A percentile compares a stretch with the other conserved stretches of the same genome.
Conservation (phyloP, 306 rosid species). For the Vigna reflexopilosa region DNA sequence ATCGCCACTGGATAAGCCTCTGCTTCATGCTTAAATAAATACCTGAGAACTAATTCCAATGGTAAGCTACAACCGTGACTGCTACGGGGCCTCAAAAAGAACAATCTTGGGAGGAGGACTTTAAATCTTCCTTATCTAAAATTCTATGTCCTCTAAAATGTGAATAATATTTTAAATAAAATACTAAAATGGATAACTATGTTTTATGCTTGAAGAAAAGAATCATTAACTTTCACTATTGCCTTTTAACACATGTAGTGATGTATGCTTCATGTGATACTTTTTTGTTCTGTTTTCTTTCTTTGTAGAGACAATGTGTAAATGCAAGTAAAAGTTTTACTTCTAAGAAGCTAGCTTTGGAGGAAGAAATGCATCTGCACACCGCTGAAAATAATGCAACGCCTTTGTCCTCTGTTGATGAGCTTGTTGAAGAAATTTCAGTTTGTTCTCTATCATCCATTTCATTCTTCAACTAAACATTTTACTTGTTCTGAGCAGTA, state of each 20-base stretch:
- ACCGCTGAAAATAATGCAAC: slow-evolving; percentile 62
- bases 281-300: slow-evolving; percentile 6
- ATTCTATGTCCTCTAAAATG: slow-evolving; percentile 19
- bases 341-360: slow-evolving; percentile 64
- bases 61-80: slow-evolving; percentile 15
- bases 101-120: slow-evolving; percentile 14
- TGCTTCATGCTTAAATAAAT: not conserved
- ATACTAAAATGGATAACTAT: slow-evolving; percentile 19
- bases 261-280: slow-evolving; percentile 34
- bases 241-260: slow-evolving; percentile 2
- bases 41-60: not conserved
- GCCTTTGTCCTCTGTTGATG: slow-evolving; percentile 69
- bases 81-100: not conserved
- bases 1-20: not conserved
- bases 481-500: slow-evolving; percentile 35
- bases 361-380: slow-evolving; percentile 51
- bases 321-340: slow-evolving; percentile 50
- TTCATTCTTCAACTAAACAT: slow-evolving; percentile 11
- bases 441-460: slow-evolving; percentile 56
- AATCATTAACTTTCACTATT: slow-evolving; percentile 22
- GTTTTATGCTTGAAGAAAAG: slow-evolving; percentile 27
- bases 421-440: slow-evolving; percentile 71
- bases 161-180: slow-evolving; percentile 1
- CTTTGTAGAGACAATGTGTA: slow-evolving; percentile 57
- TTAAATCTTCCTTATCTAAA: slow-evolving; percentile 1